These are phyloP conservation scores for Podospora pseudopauciseta DNA, from an alignment of 495 filamentous ascomycete genomes.

Conservation along the genomic window DNA sequence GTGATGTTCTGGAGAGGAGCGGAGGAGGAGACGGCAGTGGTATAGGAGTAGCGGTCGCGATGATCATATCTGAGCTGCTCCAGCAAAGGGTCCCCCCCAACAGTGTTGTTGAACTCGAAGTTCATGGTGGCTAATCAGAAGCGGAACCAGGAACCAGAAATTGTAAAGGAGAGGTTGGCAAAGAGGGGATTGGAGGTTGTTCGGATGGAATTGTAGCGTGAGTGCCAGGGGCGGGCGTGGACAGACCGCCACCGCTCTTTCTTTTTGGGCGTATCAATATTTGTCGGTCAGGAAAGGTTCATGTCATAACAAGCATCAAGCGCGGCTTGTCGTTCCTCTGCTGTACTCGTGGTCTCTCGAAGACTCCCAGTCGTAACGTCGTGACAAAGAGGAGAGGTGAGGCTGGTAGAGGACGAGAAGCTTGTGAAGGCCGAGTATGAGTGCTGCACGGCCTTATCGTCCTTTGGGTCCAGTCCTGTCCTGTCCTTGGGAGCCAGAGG, in stretches of 20 bases:
- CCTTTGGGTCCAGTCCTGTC: not conserved
- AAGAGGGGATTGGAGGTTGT: conserved; percentile 30
- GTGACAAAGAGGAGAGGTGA: conserved; percentile 1
- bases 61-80: conserved; percentile 53
- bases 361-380: not conserved
- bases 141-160: conserved; percentile 21
- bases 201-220: conserved; percentile 33
- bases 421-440: not conserved
- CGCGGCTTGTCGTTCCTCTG: not conserved
- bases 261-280: conserved; percentile 1
- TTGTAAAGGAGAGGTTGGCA: conserved; percentile 7
- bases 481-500: not conserved
- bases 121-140: conserved; percentile 44
- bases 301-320: conserved; percentile 27
- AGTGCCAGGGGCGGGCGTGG: conserved; percentile 19
- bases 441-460: not conserved
- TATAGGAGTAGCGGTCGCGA: conserved; percentile 50
- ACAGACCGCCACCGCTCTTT: conserved; percentile 39
- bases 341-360: not conserved
- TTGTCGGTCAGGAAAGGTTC: conserved; percentile 35
- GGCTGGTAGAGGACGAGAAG: conserved; percentile 10
- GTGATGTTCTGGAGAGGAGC: conserved; percentile 42
- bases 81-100: conserved; percentile 49
- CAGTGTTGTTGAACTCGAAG: conserved; percentile 53
- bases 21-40: conserved; percentile 37